Percentiles rank a stretch among this genome's conserved stretches.
Evolutionary conservation across 106 monocot genomes (phyloP).

Genomic region (Dendrobium officinale): DNA sequence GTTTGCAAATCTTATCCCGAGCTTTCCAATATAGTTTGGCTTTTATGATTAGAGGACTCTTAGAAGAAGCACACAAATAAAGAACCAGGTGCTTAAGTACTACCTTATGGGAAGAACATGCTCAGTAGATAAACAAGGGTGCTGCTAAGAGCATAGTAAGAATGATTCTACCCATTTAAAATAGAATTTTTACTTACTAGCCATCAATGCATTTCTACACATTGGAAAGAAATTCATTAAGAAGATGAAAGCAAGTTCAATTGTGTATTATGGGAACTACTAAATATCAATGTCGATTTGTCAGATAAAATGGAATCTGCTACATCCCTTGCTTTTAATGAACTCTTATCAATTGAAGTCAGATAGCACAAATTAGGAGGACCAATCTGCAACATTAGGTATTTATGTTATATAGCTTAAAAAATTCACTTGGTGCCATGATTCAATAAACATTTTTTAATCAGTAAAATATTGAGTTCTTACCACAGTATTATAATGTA

Average conservation of each 20-base stretch:
- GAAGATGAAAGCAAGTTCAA: not conserved
- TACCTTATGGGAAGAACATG: no score
- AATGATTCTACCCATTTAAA: no score
- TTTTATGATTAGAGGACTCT: no score
- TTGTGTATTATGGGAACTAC: not conserved
- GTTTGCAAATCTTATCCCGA: no score
- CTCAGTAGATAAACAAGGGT: no score
- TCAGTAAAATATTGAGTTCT: not conserved
- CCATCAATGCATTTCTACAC: no score
- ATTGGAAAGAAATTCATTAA: no score
- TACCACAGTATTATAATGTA: not conserved
- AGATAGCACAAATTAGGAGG: slow-evolving; percentile 74
- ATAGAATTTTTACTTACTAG: no score
- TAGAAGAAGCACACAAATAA: no score
- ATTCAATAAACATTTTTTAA: slow-evolving; percentile 1
- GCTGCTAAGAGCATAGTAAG: no score
- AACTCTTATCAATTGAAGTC: slow-evolving; percentile 59
- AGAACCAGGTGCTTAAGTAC: no score
- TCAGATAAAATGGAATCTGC: slow-evolving; percentile 88
- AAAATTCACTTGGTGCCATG: not conserved
- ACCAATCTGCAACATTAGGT: slow-evolving; percentile 67
- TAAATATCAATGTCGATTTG: slow-evolving; percentile 75
- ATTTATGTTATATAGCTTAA: not conserved
- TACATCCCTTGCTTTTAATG: slow-evolving; percentile 82
- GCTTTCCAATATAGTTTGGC: no score